Base-by-base conservation (phyloP, 2,329 filamentous ascomycete genomes). In the Cordyceps sp. region DNA sequence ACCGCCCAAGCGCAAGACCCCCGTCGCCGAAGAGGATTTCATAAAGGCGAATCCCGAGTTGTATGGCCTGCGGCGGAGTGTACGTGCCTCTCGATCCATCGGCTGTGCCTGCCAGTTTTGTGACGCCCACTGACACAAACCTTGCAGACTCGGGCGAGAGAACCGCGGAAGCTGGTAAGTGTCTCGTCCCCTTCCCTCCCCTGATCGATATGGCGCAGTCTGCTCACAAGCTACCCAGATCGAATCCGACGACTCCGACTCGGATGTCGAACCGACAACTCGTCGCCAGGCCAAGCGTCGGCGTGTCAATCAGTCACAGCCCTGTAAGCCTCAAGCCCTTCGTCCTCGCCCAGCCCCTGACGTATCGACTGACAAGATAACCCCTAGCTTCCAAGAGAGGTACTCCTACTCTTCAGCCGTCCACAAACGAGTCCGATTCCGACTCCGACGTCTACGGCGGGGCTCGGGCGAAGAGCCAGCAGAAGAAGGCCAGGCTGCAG, bases 41-140 rank as follows among this genome's bases (percentile, higher is more conserved):
- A 93, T 96, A 45, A 70, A 78, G 46, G 80, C 83, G 48, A 93
- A 98, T 47, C 90, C 90, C 28, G 85, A 93, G 57, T 65, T 98
- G 8, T 98, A 96, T 61, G 90, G 90, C 30, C 66, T 98, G 43
- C 75, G 90, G 45, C 73, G 90, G 60, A 98, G 90, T 62, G 86
- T 90, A 76, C 39, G 79, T 57, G 20, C 5, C 15, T 30, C 14
- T 20, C 42, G 43, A 43, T 45, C 37, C 5, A 15, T 23, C 22
- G 13, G 10, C 13, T 9, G 13, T 23, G 13, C 9, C 32, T 40
- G 41, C 39, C 39, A 35, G 39, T 21, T 32, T 37, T 31, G 33
- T 32, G 26, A 31, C 26, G 34, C 33, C 60, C 42, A 61, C 52
- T 42, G 32, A 40, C 36, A 21, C 31, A 37, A 33, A 30, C 27